Evolutionary conservation across 805 yeast species (phyloP).

Genomic region (Millerozyma miso): DNA sequence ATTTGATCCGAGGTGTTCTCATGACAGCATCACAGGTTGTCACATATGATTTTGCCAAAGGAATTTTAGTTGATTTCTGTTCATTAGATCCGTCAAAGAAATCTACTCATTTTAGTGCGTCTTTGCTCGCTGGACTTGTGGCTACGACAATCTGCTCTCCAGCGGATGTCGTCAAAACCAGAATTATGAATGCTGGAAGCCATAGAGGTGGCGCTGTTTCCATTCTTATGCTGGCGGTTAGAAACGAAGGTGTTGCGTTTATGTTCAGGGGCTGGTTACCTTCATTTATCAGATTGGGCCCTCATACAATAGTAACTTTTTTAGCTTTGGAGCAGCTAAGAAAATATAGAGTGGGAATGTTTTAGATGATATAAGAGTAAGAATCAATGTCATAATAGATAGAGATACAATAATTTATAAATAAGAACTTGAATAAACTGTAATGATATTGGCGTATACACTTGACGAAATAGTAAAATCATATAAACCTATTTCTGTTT

Average conservation of each 20-base stretch:
- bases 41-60: slow-evolving; percentile 74
- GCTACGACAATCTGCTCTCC: slow-evolving; percentile 93
- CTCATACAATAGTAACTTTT: slow-evolving; percentile 70
- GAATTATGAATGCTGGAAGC: slow-evolving; percentile 71
- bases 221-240: slow-evolving; percentile 53
- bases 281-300: slow-evolving; percentile 80
- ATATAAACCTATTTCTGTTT: no score
- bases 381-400: no score
- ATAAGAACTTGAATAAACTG: no score
- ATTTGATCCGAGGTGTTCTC: slow-evolving; percentile 71
- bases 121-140: slow-evolving; percentile 76
- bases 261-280: slow-evolving; percentile 93
- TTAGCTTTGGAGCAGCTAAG: slow-evolving; percentile 65
- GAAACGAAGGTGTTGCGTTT: slow-evolving; percentile 69
- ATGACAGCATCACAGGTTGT: slow-evolving; percentile 93
- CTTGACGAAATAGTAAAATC: neutral
- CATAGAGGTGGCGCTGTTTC: slow-evolving; percentile 41
- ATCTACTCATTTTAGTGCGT: slow-evolving; percentile 73
- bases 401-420: no score
- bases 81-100: slow-evolving; percentile 56
- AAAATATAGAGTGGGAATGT: slow-evolving; percentile 49
- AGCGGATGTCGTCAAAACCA: slow-evolving; percentile 84
- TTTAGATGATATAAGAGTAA: slow-evolving; percentile 1
- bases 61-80: slow-evolving; percentile 46
- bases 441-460: slow-evolving; percentile 1